A percentile compares a stretch with the other conserved stretches of the same genome.
Conservation (phyloP, 345 rosid species). For the Aquilaria sinensis region DNA sequence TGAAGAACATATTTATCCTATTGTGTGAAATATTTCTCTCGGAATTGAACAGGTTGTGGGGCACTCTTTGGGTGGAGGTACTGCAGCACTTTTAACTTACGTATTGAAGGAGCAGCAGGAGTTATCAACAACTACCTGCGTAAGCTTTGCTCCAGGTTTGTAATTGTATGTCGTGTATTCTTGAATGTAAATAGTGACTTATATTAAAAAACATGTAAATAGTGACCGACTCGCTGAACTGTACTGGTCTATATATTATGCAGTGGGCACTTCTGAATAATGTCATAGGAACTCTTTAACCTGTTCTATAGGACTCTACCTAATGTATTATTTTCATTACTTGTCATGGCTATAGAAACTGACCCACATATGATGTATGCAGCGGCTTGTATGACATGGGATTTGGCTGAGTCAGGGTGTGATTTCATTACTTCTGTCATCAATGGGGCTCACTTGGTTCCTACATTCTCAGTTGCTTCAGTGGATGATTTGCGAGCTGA, state of each 20-base stretch:
- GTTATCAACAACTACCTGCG: conserved; percentile 63
- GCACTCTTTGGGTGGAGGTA: conserved; percentile 95
- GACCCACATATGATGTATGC: conserved; percentile 14
- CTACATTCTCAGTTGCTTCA: conserved; percentile 89
- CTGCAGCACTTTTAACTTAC: conserved; percentile 83
- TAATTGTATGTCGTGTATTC: background rate
- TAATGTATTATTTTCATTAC: background rate
- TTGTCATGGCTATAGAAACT: background rate
- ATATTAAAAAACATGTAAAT: no score
- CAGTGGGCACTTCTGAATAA: no score
- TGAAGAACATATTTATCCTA: no score
- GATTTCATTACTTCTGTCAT: conserved; percentile 71
- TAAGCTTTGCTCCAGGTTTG: conserved; percentile 88
- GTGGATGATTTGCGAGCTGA: conserved; percentile 91
- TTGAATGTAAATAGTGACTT: no score
- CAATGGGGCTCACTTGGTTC: conserved; percentile 90
- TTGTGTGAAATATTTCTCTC: background rate
- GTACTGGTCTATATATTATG: no score
- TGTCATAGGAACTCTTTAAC: no score
- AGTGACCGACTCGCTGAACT: no score
- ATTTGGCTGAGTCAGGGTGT: conserved; percentile 85
- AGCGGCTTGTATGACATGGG: conserved; percentile 99
- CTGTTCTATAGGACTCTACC: no score
- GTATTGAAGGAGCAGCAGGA: conserved; percentile 76
- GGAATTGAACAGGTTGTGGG: conserved; percentile 62